Evolutionary conservation across 1,284 basidiomycete species (phyloP).

Genomic region (Tylopilus orsonianus): DNA sequence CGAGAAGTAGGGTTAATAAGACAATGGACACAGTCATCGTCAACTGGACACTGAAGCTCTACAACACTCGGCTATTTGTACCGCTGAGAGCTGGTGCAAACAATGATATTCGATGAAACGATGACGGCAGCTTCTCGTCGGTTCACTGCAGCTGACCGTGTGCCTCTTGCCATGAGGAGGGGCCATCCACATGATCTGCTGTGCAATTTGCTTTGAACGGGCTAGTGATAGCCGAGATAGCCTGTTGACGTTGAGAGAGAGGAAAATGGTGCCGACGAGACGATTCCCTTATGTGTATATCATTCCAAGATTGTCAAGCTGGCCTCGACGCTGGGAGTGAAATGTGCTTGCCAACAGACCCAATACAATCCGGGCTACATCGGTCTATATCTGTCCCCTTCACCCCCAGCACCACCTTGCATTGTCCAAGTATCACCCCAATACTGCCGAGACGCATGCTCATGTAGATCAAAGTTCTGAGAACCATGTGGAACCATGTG

Average conservation of each 20-base stretch:
- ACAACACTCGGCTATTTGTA: conserved; percentile 18
- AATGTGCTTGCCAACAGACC: conserved; percentile 20
- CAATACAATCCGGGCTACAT: conserved; percentile 25
- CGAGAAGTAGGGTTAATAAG: conserved; percentile 19
- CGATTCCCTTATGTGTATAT: neutral
- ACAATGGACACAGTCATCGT: conserved; percentile 18
- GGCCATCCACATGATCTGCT: neutral
- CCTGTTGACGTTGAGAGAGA: no score
- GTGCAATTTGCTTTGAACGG: neutral
- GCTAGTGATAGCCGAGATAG: neutral
- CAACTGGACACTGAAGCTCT: neutral
- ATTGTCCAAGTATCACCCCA: conserved; percentile 35
- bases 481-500: conserved; percentile 13
- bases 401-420: conserved; percentile 18
- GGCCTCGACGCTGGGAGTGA: neutral
- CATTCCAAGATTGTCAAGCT: conserved; percentile 4
- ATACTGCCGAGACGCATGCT: conserved; percentile 13
- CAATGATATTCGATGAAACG: no score
- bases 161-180: neutral
- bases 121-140: neutral
- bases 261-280: neutral
- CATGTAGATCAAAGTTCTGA: conserved; percentile 15
- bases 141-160: neutral
- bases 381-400: conserved; percentile 27
- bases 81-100: neutral